Percentiles rank a stretch among this genome's conserved stretches.
Conservation (phyloP, 129 eudicot species). For the Centaurea solstitialis region DNA sequence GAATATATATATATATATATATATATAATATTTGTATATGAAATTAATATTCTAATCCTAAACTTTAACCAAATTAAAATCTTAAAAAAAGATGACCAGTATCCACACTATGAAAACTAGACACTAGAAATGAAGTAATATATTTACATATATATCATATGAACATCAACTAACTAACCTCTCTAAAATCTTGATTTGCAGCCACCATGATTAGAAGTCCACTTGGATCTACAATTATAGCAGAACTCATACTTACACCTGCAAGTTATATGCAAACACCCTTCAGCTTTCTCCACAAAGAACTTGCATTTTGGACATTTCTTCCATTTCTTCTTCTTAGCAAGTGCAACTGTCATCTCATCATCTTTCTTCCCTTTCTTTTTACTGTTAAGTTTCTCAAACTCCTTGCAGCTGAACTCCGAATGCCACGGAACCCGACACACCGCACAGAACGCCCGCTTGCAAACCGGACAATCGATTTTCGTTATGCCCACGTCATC, state of each 20-base stretch:
- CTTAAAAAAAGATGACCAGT: constrained; percentile 63
- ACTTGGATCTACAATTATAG: constrained; percentile 53
- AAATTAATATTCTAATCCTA: no score
- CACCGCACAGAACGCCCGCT: constrained; percentile 41
- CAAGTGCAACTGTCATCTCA: constrained; percentile 36
- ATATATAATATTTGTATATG: no score
- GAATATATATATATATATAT: no score
- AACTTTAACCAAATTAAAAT: constrained; percentile 48
- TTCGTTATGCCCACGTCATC: constrained; percentile 29
- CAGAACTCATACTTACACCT: constrained; percentile 56
- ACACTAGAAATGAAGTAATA: constrained; percentile 3
- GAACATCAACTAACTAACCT: not conserved
- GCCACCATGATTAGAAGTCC: constrained; percentile 38
- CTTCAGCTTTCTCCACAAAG: constrained; percentile 48
- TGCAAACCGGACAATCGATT: constrained; percentile 39
- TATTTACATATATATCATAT: not conserved
- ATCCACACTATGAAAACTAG: constrained; percentile 29
- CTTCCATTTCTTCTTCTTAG: constrained; percentile 61
- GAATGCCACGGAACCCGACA: constrained; percentile 65
- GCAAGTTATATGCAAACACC: constrained; percentile 59
- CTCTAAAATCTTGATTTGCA: constrained; percentile 18
- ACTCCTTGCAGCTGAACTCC: constrained; percentile 47
- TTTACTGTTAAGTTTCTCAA: constrained; percentile 32
- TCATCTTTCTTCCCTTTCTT: constrained; percentile 30
- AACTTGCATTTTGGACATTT: constrained; percentile 55